Evolutionary conservation across 2,329 filamentous ascomycete species (phyloP).

Genomic region (Xylaria sp.): DNA sequence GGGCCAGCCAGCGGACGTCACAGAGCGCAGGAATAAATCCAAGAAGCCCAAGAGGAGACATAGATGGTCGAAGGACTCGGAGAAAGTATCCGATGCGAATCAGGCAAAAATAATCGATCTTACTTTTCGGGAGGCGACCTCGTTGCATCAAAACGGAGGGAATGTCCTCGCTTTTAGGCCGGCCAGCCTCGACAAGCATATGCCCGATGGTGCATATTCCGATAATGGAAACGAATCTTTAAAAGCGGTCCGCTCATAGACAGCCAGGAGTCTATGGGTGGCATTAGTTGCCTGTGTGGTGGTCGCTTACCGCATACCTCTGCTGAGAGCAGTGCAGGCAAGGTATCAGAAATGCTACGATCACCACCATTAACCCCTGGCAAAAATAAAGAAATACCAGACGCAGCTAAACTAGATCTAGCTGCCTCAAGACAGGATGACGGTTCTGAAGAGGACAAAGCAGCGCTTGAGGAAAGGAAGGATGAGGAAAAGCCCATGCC

Average conservation of each 20-base stretch:
- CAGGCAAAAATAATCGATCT: neutral
- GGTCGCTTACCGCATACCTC: neutral
- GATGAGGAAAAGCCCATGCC: neutral
- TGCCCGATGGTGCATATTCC: neutral
- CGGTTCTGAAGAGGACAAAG: neutral
- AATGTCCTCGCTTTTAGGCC: neutral
- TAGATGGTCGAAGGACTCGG: neutral
- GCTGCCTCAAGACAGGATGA: neutral
- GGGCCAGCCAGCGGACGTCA: neutral
- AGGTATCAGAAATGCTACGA: neutral
- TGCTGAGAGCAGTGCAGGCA: neutral
- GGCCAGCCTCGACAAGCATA: neutral
- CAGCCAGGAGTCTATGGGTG: constrained; percentile 29
- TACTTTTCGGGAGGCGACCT: neutral
- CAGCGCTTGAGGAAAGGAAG: neutral
- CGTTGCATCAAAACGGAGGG: constrained; percentile 1
- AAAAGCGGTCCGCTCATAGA: constrained; percentile 28
- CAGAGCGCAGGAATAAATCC: neutral
- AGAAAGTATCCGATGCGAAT: neutral
- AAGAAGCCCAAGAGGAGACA: neutral
- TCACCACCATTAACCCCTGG: neutral
- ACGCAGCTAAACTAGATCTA: neutral
- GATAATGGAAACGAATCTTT: constrained; percentile 8
- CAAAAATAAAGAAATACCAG: neutral
- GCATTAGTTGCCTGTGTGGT: constrained; percentile 5